Evolutionary conservation across 306 rosid genomes (phyloP), one percentile per base, ranked within the genome.

Genomic region (Betula pendula): DNA sequence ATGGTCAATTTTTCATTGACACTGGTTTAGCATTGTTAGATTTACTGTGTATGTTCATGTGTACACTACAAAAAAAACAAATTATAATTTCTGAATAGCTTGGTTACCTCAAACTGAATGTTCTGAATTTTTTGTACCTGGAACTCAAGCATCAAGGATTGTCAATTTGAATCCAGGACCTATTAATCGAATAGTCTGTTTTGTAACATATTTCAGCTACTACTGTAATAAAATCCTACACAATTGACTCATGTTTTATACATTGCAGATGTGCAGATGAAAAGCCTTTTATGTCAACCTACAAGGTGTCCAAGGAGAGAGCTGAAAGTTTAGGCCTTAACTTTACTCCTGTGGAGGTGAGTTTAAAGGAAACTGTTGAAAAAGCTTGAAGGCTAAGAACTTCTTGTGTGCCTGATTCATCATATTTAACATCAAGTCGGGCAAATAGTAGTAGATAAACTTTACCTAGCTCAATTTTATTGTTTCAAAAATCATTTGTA

Each of bases 351-450:
- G 14, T 24, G 15, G 63, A 56, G 33, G 63, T 22, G 17, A 56
- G 15, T 11, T 24, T 56, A 3, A 56, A 40, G 6, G 48, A 38
- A 14, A 24, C 73, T 73, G 51, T 84, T 5, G 87, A 80, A 55
- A 72, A 55, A 72, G 79, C 72, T 77, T 76, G 40, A 77, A 72
- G 82, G 79, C 73, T 56, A 80, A 80, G 73, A 78, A 75, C 7
- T 42, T 80, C 33, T 27, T 69, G 52, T n/a, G 10, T 31, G 9
- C 20, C 70, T 63, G 70, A 63, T 16, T 14, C 14, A 68, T 35
- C 15, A 1, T 20, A 52, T 20, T 17, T n/a, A 24, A 8, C 49
- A 9, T 12, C 63, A 56, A 56, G 29, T 56, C 33, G 24, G 33
- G 17, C 63, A 55, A 55, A 55, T 22, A 22, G n/a, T 22, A 8